These are phyloP conservation scores for Claviceps pazoutovae DNA, from an alignment of 2,329 filamentous ascomycete genomes.

Conservation along the genomic window DNA sequence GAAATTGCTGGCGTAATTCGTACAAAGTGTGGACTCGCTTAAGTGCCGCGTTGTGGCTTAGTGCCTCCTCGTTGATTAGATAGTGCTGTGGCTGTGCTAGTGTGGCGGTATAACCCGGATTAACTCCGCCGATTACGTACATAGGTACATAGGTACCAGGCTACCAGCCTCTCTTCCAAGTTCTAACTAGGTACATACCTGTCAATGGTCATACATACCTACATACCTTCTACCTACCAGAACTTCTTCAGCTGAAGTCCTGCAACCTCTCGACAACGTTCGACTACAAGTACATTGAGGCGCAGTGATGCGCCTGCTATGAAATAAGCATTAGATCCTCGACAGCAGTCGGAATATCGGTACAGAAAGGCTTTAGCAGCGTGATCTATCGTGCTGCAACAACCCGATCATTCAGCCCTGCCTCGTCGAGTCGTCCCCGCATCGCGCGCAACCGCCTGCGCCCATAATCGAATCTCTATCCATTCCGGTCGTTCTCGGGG, in stretches of 20 bases:
- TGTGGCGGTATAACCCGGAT: neutral
- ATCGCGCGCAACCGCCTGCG: neutral
- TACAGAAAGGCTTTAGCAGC: neutral
- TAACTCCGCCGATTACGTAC: too few species aligned
- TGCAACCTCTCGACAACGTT: neutral
- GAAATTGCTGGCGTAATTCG: conserved; percentile 13
- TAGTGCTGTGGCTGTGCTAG: neutral
- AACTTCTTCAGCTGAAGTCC: too few species aligned
- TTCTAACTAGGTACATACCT: too few species aligned
- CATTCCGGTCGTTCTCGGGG: neutral
- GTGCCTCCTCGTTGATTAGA: conserved; percentile 11
- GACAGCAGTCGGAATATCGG: neutral
- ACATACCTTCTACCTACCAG: too few species aligned
- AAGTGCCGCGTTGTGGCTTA: conserved; percentile 18
- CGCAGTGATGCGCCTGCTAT: conserved; percentile 4
- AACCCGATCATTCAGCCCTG: neutral
- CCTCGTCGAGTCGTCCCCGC: neutral
- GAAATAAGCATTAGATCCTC: conserved; percentile 1
- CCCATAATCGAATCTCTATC: neutral
- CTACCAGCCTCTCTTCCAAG: too few species aligned
- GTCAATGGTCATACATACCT: too few species aligned
- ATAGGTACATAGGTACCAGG: too few species aligned
- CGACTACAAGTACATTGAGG: neutral
- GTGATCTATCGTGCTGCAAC: neutral
- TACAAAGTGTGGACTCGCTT: conserved; percentile 29